Base-by-base conservation (phyloP, 441 rosid genomes). In the Populus hybrid region DNA sequence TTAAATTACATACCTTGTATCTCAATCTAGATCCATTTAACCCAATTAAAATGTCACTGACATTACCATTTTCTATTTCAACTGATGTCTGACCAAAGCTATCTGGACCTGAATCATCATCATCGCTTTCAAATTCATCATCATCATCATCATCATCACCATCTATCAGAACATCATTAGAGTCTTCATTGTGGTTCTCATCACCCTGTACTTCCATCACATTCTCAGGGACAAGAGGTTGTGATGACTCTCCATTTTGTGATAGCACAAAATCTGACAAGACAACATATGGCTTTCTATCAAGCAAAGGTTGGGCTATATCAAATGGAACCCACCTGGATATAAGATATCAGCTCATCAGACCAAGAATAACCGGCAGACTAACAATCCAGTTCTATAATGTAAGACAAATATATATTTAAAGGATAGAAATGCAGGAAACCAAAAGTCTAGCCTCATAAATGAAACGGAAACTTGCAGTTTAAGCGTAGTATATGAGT, bases 261-360 rank as follows among this genome's bases (percentile, higher is more conserved):
- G 76, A 74, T 68, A 64, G 80, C 31, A 85, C 72, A 81, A 64
- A 81, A 82, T 91, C 94, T 69, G 98, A 90, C 80, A 95, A 82
- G 76, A 90, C 84, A 45, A 79, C 88, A 77, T 92, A 95, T 71
- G 85, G 86, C 74, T 84, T 85, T 82, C 80, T 84, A 78, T 95
- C 98, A 64, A 95, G 99, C 82, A 82, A 76, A 67, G 97, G 91
- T 87, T 87, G 90, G n/a, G 93, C 93, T 66, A 75, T 67, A 65
- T 88, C 85, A 82, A 87, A 94, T 66, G 92, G 85, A 76, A 95
- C 90, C 99, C 99, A 93, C 90, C 98, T 95, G 93, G 78, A 83
- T 73, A 80, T 65, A 78, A 77, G 16, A 78, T 24, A 75, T 73
- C 71, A 74, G 65, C 73, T 77, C 2, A 35, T 84, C 64, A 82